These are phyloP conservation scores for Ascoidea tarda DNA, from an alignment of 805 yeast species.

Conservation along the genomic window DNA sequence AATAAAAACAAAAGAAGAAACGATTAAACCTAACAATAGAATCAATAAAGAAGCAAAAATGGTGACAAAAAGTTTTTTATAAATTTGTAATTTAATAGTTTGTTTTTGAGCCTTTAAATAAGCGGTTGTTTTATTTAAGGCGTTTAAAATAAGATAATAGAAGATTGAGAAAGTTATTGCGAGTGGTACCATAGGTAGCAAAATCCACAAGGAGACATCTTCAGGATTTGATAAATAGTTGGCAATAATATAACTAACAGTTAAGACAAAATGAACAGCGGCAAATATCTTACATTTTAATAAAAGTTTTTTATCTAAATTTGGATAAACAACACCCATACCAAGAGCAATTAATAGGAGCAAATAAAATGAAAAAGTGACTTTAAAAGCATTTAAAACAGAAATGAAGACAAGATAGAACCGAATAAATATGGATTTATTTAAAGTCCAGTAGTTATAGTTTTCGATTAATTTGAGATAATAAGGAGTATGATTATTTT, in stretches of 20 bases:
- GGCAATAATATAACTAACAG: conserved; percentile 38
- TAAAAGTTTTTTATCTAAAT: conserved; percentile 66
- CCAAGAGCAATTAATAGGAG: conserved; percentile 80
- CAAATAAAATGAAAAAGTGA: conserved; percentile 80
- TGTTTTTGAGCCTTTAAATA: conserved; percentile 77
- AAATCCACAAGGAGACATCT: conserved; percentile 31
- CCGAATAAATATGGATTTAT: conserved; percentile 37
- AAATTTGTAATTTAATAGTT: conserved; percentile 79
- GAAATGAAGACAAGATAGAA: conserved; percentile 70
- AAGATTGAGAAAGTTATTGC: conserved; percentile 54
- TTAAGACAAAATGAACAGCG: conserved; percentile 37
- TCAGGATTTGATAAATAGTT: conserved; percentile 38
- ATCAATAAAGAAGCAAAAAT: conserved; percentile 60
- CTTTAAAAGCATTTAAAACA: conserved; percentile 62
- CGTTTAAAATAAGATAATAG: conserved; percentile 59
- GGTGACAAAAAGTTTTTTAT: conserved; percentile 61
- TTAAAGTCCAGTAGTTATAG: conserved; percentile 25
- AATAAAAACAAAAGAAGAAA: conserved; percentile 56
- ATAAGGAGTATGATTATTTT: conserved; percentile 32
- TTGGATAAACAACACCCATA: conserved; percentile 86
- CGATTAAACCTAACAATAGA: conserved; percentile 53
- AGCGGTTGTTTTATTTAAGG: conserved; percentile 63
- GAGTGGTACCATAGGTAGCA: conserved; percentile 58
- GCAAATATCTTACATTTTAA: conserved; percentile 50
- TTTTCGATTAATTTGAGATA: conserved; percentile 12